A percentile compares a stretch with the other conserved stretches of the same genome.
Conservation (phyloP, 441 rosid genomes). For the Populus hybrid region DNA sequence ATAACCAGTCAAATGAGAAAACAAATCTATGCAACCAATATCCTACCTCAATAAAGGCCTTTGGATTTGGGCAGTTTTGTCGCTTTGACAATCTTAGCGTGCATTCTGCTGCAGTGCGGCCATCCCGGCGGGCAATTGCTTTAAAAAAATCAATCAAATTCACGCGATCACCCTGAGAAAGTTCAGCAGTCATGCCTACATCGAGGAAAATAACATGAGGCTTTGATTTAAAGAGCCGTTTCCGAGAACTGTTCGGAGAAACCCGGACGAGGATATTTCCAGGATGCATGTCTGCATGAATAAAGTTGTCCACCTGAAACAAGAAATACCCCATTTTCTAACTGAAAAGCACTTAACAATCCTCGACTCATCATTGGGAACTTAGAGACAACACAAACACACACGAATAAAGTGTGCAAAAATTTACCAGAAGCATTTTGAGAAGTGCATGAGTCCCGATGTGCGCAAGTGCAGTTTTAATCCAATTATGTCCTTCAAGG, state of each 20-base stretch:
- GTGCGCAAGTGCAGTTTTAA: slow-evolving; percentile 93
- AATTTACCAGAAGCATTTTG: slow-evolving; percentile 93
- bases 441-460: slow-evolving; percentile 98
- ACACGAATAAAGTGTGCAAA: background rate
- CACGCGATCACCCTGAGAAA: slow-evolving; percentile 75
- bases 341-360: background rate
- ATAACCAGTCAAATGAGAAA: background rate
- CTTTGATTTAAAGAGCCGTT: slow-evolving; percentile 73
- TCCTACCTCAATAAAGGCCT: slow-evolving; percentile 81
- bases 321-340: slow-evolving; percentile 16
- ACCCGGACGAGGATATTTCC: slow-evolving; percentile 96
- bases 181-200: slow-evolving; percentile 99
- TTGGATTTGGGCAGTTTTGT: slow-evolving; percentile 94
- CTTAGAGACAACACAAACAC: background rate
- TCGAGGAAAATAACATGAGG: slow-evolving; percentile 98
- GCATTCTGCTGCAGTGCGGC: slow-evolving; percentile 87
- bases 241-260: slow-evolving; percentile 59
- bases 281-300: slow-evolving; percentile 99
- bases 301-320: slow-evolving; percentile 98
- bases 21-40: background rate
- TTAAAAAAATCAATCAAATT: slow-evolving; percentile 89
- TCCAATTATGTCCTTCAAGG: slow-evolving; percentile 62
- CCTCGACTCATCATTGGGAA: background rate
- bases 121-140: slow-evolving; percentile 94
- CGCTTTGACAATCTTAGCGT: slow-evolving; percentile 72